Evolutionary conservation across 2,329 filamentous ascomycete species (phyloP).

Genomic region (Trichoderma sp.): DNA sequence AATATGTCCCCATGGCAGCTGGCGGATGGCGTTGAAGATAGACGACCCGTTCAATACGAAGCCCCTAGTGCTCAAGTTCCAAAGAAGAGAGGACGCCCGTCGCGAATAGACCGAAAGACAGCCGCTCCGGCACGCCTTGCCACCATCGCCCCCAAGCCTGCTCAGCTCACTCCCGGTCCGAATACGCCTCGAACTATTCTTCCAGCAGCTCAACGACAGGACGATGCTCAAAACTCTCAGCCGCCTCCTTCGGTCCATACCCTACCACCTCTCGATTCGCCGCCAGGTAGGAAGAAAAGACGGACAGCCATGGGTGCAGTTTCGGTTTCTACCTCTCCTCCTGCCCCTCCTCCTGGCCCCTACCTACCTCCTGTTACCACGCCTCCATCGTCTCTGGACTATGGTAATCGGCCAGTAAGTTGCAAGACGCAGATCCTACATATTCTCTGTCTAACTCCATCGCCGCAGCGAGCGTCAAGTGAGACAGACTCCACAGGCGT

Average conservation of each 20-base stretch:
- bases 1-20: constrained; percentile 31
- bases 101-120: constrained; percentile 46
- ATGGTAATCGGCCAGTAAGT: constrained; percentile 4
- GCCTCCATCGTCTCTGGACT: not conserved
- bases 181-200: constrained; percentile 21
- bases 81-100: constrained; percentile 47
- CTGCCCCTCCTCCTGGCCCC: not conserved
- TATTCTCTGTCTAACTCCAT: not conserved
- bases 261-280: not conserved
- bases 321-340: not conserved
- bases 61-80: constrained; percentile 1
- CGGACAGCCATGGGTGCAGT: constrained; percentile 1
- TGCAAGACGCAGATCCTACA: not conserved
- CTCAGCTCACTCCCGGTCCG: constrained; percentile 15
- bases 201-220: constrained; percentile 8
- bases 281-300: constrained; percentile 8
- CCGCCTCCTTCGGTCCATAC: not conserved
- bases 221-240: not conserved
- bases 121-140: constrained; percentile 37
- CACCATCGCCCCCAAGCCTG: constrained; percentile 35
- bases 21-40: constrained; percentile 20
- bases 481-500: not conserved
- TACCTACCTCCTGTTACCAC: not conserved
- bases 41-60: constrained; percentile 19
- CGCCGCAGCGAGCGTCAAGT: not conserved